Evolutionary conservation across 495 filamentous ascomycete species (phyloP).

Genomic region (Penicillium roqueforti): DNA sequence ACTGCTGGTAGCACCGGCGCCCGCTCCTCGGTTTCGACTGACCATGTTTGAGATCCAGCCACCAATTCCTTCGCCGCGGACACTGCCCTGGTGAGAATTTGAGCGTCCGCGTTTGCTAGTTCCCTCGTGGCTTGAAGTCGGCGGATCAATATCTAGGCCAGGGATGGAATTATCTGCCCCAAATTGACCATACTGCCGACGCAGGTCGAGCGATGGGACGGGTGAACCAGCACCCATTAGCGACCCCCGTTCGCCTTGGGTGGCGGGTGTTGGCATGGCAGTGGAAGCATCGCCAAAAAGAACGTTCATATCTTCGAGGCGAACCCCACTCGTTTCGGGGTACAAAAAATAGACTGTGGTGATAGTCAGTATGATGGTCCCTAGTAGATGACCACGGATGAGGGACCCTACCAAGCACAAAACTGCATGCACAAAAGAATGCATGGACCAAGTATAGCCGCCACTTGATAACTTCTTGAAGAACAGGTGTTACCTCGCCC

Average conservation of each 20-base stretch:
- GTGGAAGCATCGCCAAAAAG: constrained; percentile 88
- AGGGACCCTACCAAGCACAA: constrained; percentile 79
- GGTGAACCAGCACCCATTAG: constrained; percentile 70
- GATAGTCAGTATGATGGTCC: not conserved
- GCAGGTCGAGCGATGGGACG: constrained; percentile 72
- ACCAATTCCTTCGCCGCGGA: constrained; percentile 52
- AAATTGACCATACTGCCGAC: constrained; percentile 47
- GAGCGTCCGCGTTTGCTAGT: constrained; percentile 45
- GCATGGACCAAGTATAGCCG: constrained; percentile 91
- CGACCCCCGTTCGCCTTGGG: constrained; percentile 69
- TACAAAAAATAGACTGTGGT: constrained; percentile 93
- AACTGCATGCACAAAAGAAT: constrained; percentile 94
- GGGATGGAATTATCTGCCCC: constrained; percentile 62
- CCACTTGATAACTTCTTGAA: constrained; percentile 90
- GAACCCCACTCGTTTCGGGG: constrained; percentile 90
- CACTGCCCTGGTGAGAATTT: constrained; percentile 25
- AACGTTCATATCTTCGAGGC: constrained; percentile 91
- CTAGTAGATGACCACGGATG: not conserved
- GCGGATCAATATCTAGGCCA: constrained; percentile 68
- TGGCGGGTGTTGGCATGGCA: constrained; percentile 65
- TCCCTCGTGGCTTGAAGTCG: constrained; percentile 43
- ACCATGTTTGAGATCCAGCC: constrained; percentile 69
- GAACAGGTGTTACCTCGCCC: constrained; percentile 85
- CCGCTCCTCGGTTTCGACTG: constrained; percentile 48
- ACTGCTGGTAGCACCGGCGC: constrained; percentile 41